Base-by-base conservation (phyloP, 73 alveolate species). In the Paramecium tetraurelia region DNA sequence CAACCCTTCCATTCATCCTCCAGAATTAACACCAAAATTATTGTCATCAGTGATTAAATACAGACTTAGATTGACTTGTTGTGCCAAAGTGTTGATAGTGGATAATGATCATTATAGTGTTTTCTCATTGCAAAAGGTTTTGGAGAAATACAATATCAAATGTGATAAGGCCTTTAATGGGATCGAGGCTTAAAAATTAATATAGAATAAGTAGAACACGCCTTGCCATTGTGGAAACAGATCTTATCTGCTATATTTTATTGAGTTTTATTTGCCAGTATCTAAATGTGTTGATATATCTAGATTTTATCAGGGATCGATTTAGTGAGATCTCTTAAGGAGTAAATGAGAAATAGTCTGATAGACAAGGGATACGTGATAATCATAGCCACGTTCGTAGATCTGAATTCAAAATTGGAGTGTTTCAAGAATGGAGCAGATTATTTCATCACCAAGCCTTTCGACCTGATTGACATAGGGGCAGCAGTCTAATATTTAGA, bases 71-170 rank as follows among this genome's bases (percentile, higher is more conserved):
- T 24, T 21, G 20, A 38, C 40, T 18, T 76, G 89, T 41, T 76
- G 89, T 29, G 18, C 89, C 16, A 76, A 76, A 36, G 89, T 76
- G 5, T 14, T 76, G 40, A 76, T 76, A 5, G 70, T 76, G 10
- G 89, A 76, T 76, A 76, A 76, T 76, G 89, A 76, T 76, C 89
- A 76, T 76, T 76, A 76, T 43, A 76, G 89, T 76, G 89, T 76
- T 12, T 38, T 20, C 21, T 18, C 89, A 14, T 41, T 76, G 6
- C 43, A 76, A 18, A 24, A 21, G 6, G 89, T 76, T 40, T 76
- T 76, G 36, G 89, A 21, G 20, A 76, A 76, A 41, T 76, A 76
- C 20, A 41, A 76, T 6, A 76, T 76, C 1, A 76, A 76, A 76
- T 38, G 71, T 38, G 89, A 76, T 21, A 76, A 41, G 20, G 89